Evolutionary conservation across 768 basidiomycete genomes (phyloP).

Genomic region (Daedalea quercina): DNA sequence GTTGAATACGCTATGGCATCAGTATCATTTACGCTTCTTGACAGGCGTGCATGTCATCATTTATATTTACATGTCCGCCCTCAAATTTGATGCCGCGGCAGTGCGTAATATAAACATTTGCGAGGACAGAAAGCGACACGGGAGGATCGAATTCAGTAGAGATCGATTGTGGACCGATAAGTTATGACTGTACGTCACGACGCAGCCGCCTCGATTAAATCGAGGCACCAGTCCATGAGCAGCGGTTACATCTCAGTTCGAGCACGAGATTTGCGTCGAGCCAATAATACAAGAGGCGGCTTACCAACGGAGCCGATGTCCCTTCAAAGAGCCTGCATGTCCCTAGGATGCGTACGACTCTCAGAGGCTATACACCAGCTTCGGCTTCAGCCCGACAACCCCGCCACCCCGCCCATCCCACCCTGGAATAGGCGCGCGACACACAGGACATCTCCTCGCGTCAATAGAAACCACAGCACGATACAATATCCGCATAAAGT

Average conservation of each 20-base stretch:
- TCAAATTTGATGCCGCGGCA: neutral
- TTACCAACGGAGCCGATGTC: neutral
- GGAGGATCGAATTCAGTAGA: neutral
- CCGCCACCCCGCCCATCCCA: constrained; percentile 25
- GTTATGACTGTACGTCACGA: neutral
- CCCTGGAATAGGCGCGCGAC: constrained; percentile 19
- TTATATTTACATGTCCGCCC: neutral
- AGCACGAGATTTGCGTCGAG: neutral
- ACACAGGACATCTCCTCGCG: constrained; percentile 21
- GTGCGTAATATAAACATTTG: too few relatives aligned
- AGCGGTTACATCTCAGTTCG: neutral
- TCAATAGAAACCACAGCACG: neutral
- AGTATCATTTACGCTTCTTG: neutral
- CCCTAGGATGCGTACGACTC: neutral
- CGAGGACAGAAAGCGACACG: too few relatives aligned
- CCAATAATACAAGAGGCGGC: neutral
- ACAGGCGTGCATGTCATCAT: neutral
- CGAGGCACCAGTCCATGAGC: neutral
- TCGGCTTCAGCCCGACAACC: constrained; percentile 20
- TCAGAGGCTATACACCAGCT: constrained; percentile 14
- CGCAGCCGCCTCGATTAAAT: neutral
- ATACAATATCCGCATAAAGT: neutral
- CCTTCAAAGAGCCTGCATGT: neutral
- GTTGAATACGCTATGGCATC: too few relatives aligned
- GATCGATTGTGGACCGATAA: neutral